Base-by-base conservation (phyloP, 495 filamentous ascomycete genomes). In the Neurospora sp. region DNA sequence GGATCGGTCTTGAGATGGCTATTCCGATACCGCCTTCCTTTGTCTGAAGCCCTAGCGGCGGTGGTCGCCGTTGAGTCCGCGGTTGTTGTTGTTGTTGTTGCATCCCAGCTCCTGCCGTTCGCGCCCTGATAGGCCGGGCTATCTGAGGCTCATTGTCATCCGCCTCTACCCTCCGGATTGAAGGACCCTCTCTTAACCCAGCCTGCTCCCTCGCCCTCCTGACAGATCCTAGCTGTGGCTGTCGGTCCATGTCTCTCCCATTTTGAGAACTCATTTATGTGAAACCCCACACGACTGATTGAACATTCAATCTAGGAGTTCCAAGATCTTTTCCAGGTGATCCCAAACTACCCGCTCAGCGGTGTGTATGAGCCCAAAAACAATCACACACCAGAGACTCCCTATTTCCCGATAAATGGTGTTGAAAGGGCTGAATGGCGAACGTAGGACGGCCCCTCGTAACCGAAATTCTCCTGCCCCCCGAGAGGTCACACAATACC, bases 1-100 rank as follows among this genome's bases (percentile, higher is more conserved):
- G 86, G 31, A 81, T 85, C 39, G 87, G 87, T 75, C 82, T 83
- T 20, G 86, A 88, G 75, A 89, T 89, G 46, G 85, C 81, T 62
- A 86, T 78, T 18, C 83, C 83, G 72, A 84, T 81, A 23, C 82
- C 82, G 8, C 79, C 85, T 75, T 82, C 83, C 69, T 76, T 85
- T 23, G 78, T 78, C 71, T 84, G 80, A 9, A 81, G 69, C 46
- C 80, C 80, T 69, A 79, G 70, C n/a, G 81, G 81, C 38, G 79
- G 76, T 74, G 82, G 79, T 54, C 79, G 75, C 38, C 81, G 79
- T 73, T 79, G 76, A 70, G 74, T 75, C 77, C 75, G 79, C 70
- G 77, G 72, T 66, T 71, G 76, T 77, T 75, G 76, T 73, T 75
- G 76, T 73, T 80, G 78, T 73, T 80, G 76, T 70, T 72, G 77